Evolutionary conservation across 352 stramenopile genomes (phyloP).

Genomic region (Achlya hypogyna): DNA sequence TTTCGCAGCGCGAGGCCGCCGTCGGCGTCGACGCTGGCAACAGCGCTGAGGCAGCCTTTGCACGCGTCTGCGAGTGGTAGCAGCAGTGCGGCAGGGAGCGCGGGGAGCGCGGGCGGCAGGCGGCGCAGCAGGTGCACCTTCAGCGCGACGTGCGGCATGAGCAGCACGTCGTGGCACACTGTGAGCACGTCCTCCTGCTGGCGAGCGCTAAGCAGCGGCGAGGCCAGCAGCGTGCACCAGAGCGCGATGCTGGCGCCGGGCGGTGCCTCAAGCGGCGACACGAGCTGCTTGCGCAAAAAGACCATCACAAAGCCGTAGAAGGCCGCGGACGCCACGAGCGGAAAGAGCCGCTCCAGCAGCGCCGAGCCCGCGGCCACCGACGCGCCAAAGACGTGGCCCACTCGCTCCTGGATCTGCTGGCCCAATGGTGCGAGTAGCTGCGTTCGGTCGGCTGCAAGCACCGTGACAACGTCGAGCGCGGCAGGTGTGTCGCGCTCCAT

Average conservation of each 20-base stretch:
- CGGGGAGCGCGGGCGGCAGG: not conserved
- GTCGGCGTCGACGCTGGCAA: not conserved
- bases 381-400: conserved; percentile 22
- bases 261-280: conserved; percentile 32
- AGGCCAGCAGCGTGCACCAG: conserved; percentile 54
- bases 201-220: not conserved
- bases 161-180: conserved; percentile 56
- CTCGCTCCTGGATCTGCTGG: conserved; percentile 18
- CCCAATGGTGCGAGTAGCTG: not conserved
- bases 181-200: conserved; percentile 28
- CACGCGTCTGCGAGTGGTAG: conserved; percentile 48
- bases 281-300: conserved; percentile 66
- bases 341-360: not conserved
- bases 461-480: not conserved
- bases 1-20: not conserved
- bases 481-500: conserved; percentile 10
- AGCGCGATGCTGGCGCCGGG: conserved; percentile 55
- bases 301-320: conserved; percentile 79
- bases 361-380: conserved; percentile 24
- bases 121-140: not conserved
- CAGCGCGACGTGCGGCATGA: not conserved
- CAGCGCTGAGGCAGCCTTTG: conserved; percentile 33
- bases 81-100: not conserved
- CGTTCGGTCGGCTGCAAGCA: not conserved
- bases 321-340: not conserved